phyloP scores from a whole-genome alignment of 306 rosid species.

The Quercus variabilis region DNA sequence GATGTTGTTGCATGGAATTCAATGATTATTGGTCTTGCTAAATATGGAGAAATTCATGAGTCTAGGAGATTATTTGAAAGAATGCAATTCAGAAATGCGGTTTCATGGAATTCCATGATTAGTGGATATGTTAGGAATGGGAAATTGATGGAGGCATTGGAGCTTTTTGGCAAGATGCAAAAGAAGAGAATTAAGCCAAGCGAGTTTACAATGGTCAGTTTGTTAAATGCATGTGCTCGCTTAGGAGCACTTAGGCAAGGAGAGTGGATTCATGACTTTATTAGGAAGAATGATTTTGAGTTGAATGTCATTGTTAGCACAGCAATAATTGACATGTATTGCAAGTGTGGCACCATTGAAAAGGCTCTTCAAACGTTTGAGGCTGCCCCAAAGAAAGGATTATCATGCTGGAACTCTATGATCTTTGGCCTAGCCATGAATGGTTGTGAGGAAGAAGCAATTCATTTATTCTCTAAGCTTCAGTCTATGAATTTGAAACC shows the following conservation, averaged over 20 bases:
- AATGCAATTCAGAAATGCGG: conserved; percentile 47
- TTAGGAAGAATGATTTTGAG: conserved; percentile 50
- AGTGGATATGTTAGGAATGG: conserved; percentile 86
- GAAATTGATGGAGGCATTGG: conserved; percentile 49
- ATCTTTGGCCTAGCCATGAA: conserved; percentile 74
- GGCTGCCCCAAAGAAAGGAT: conserved; percentile 37
- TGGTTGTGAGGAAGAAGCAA: conserved; percentile 64
- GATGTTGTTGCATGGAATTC: conserved; percentile 77
- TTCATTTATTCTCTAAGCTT: conserved; percentile 55
- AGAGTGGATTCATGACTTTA: conserved; percentile 72
- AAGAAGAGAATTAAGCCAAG: conserved; percentile 46
- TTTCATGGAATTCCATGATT: conserved; percentile 83
- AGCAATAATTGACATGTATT: conserved; percentile 80
- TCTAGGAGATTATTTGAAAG: conserved; percentile 61
- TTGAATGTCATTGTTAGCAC: conserved; percentile 60
- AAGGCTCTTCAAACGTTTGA: conserved; percentile 64
- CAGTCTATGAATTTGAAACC: conserved; percentile 50
- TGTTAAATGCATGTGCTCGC: conserved; percentile 77
- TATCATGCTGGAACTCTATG: conserved; percentile 79
- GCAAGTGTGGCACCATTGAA: conserved; percentile 66
- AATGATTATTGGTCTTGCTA: conserved; percentile 70
- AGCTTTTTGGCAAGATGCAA: conserved; percentile 64
- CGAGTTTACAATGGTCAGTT: conserved; percentile 86
- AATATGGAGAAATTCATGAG: conserved; percentile 67
- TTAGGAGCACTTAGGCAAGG: conserved; percentile 82